phyloP scores from a whole-genome alignment of 148 eudicot genomes.

The Diospyros kaki region DNA sequence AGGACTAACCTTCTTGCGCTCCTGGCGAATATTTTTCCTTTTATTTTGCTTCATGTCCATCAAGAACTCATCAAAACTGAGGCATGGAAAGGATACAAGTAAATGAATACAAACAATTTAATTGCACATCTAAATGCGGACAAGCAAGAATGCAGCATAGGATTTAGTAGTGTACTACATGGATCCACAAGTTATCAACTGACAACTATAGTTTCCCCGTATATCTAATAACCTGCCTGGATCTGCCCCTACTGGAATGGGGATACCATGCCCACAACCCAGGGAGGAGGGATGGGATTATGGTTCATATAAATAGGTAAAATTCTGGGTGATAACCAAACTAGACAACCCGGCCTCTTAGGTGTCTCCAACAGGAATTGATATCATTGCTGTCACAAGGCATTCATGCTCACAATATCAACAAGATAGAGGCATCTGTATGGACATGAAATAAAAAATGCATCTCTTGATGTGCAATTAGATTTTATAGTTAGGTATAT shows the following conservation, averaged over 20 bases:
- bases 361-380: not conserved
- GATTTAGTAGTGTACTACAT: not conserved
- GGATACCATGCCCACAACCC: not conserved
- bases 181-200: not conserved
- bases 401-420: not conserved
- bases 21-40: constrained; percentile 96
- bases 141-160: not conserved
- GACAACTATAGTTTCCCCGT: not conserved
- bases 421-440: not conserved
- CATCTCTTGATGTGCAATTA: not conserved
- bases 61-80: constrained; percentile 91
- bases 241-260: not conserved
- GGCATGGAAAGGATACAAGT: constrained; percentile 10
- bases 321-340: not conserved
- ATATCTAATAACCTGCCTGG: not conserved
- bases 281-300: not conserved
- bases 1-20: constrained; percentile 81
- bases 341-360: not conserved
- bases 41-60: constrained; percentile 96
- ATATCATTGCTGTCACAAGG: too few species aligned
- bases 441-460: not conserved
- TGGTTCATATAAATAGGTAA: not conserved
- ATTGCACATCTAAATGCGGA: not conserved
- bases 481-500: not conserved
- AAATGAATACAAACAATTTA: constrained; percentile 5